Evolutionary conservation across 2,329 filamentous ascomycete species (phyloP).

Genomic region (Diaporthe ilicicola): DNA sequence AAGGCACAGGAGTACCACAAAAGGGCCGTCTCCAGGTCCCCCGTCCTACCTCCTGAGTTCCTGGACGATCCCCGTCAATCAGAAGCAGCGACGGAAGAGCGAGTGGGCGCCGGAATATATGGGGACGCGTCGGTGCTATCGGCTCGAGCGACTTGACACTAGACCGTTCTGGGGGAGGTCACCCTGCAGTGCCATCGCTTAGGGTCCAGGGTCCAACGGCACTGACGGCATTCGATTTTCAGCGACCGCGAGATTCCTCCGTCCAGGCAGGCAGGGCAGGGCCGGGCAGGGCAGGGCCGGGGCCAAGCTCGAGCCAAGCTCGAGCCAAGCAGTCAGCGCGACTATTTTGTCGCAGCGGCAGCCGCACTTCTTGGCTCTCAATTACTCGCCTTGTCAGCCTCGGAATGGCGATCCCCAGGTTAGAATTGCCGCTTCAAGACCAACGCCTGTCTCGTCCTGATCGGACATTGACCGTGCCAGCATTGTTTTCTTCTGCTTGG

Average conservation of each 20-base stretch:
- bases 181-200: constrained; percentile 19
- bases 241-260: constrained; percentile 19
- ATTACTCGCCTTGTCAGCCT: constrained; percentile 16
- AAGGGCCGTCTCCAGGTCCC: constrained; percentile 26
- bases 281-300: too few species aligned
- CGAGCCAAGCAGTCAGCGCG: not conserved
- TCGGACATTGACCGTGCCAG: constrained; percentile 31
- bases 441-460: not conserved
- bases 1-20: constrained; percentile 21
- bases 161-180: constrained; percentile 13
- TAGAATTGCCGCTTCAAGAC: constrained; percentile 19
- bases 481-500: constrained; percentile 10
- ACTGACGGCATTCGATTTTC: constrained; percentile 25
- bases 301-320: too few species aligned
- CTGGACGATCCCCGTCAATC: constrained; percentile 25
- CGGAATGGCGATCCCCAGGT: constrained; percentile 19
- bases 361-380: constrained; percentile 10
- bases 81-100: constrained; percentile 17
- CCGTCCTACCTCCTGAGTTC: constrained; percentile 20
- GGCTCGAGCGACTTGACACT: constrained; percentile 22
- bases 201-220: constrained; percentile 19
- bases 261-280: not conserved
- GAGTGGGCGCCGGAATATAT: constrained; percentile 12
- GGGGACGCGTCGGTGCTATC: constrained; percentile 25
- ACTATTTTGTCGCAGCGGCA: not conserved